Evolutionary conservation across 2,329 filamentous ascomycete species (phyloP), one percentile per base, ranked within the genome.

Genomic region (Davidsoniella virescens): DNA sequence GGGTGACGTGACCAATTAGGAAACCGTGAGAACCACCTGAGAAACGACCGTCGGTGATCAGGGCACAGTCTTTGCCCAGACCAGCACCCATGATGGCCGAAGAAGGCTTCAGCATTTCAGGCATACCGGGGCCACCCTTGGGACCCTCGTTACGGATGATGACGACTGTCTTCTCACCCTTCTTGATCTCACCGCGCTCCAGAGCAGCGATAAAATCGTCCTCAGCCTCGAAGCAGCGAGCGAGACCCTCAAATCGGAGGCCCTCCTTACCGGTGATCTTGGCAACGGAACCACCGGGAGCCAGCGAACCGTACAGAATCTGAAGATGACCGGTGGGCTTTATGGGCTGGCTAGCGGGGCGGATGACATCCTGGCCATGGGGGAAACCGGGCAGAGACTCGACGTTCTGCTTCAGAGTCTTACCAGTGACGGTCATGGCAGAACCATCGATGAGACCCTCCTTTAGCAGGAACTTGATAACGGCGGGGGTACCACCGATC

Each of bases 241-340:
- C 87, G 61, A 80, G 85, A 53, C 87, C 87, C 10, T 73, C 79
- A 65, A 94, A 94, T 9, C 69, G 71, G 14, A 86, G 74, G n/a
- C 88, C 87, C 65, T 94, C 87, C 68, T 94, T 94, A 46, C 87
- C 87, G 0, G 87, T 94, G 64, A 94, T 94, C 67, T 94, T 94
- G 54, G 87, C 87, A 9, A 94, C 87, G 1, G 85, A 84, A 46
- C 87, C 88, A 8, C 81, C 82, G 2, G 87, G 88, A 0, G 88
- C 87, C 37, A 94, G 76, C 53, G 87, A 86, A 38, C 87, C 87
- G 55, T 80, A 79, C 26, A 94, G 73, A 57, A 94, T 93, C 69
- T 93, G 85, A 55, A 94, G 80, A 63, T 94, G 87, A 29, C 87
- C 88, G 0, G 84, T 88, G 0, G 74, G 59, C 67, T 94, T 94